A percentile compares a stretch with the other conserved stretches of the same genome.
Conservation (phyloP, 768 basidiomycete genomes). For the Obba rivulosa region DNA sequence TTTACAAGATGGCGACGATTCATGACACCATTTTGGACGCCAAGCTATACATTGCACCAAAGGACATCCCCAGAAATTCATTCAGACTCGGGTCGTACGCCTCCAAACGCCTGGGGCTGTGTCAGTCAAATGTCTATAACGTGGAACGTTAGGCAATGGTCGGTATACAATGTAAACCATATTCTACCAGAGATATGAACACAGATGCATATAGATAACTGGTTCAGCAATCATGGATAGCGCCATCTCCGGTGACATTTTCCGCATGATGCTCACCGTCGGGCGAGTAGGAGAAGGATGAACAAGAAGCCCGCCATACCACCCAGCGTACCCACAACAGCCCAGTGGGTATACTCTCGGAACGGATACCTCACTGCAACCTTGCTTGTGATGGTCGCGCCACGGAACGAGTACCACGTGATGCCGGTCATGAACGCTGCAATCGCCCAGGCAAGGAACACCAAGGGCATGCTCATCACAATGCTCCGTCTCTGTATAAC, state of each 20-base stretch:
- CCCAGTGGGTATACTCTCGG: constrained; percentile 57
- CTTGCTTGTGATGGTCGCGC: constrained; percentile 35
- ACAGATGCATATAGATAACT: too few species aligned
- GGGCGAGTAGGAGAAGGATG: constrained; percentile 36
- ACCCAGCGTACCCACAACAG: constrained; percentile 58
- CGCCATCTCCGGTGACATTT: too few species aligned
- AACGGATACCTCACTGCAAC: constrained; percentile 37
- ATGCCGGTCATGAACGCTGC: constrained; percentile 63
- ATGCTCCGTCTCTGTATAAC: constrained; percentile 49
- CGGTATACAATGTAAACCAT: too few species aligned
- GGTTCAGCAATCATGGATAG: too few species aligned
- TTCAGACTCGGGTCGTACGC: too few species aligned
- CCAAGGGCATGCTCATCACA: constrained; percentile 65
- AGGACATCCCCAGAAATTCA: too few species aligned
- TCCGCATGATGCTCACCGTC: constrained; percentile 7
- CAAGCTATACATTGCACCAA: too few species aligned
- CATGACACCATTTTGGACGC: too few species aligned
- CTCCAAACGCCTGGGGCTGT: too few species aligned
- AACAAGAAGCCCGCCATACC: constrained; percentile 58
- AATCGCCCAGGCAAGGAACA: constrained; percentile 68
- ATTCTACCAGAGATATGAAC: too few species aligned
- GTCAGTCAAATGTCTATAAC: too few species aligned
- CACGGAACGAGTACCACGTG: constrained; percentile 60
- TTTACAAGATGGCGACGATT: constrained; percentile 8
- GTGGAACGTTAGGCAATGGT: too few species aligned